Percentiles rank a stretch among this genome's conserved stretches.
Conservation (phyloP, 2,329 filamentous ascomycete species). For the Paraphoma chrysanthemicola region DNA sequence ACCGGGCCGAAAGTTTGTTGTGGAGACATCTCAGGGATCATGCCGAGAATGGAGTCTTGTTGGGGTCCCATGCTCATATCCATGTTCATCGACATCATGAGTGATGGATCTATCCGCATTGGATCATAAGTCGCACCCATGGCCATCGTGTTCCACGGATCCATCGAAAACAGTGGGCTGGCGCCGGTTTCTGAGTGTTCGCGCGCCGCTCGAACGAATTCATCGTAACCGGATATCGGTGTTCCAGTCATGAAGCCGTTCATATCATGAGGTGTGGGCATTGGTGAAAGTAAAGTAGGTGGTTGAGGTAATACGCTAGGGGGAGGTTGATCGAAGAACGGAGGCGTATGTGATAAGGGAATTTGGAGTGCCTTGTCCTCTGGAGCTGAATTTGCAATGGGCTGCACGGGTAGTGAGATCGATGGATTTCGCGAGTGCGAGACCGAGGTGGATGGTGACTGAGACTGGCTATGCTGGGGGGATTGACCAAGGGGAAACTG, state of each 20-base stretch:
- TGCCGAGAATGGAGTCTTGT: slow-evolving; percentile 51
- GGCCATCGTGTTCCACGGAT: slow-evolving; percentile 55
- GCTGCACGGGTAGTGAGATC: slow-evolving; percentile 39
- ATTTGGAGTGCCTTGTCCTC: slow-evolving; percentile 43
- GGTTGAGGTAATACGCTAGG: slow-evolving; percentile 39
- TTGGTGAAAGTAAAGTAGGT: slow-evolving; percentile 45
- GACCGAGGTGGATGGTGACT: slow-evolving; percentile 36
- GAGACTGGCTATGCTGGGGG: slow-evolving; percentile 38
- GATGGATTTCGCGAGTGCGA: slow-evolving; percentile 42
- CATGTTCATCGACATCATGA: slow-evolving; percentile 55
- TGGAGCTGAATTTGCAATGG: slow-evolving; percentile 35
- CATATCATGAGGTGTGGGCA: slow-evolving; percentile 47
- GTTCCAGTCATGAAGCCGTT: slow-evolving; percentile 53
- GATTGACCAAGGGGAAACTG: slow-evolving; percentile 19
- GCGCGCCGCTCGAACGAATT: slow-evolving; percentile 49
- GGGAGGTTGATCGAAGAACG: slow-evolving; percentile 53
- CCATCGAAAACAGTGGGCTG: slow-evolving; percentile 57
- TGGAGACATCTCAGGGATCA: slow-evolving; percentile 54
- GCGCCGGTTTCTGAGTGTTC: slow-evolving; percentile 51
- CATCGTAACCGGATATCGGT: slow-evolving; percentile 55
- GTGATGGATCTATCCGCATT: slow-evolving; percentile 54
- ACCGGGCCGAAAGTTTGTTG: slow-evolving; percentile 48
- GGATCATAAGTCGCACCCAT: slow-evolving; percentile 54
- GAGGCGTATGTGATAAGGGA: slow-evolving; percentile 39
- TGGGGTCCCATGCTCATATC: slow-evolving; percentile 52